Conservation (phyloP, 1,139 yeast species). For the Magnusiomyces suaveolens region DNA sequence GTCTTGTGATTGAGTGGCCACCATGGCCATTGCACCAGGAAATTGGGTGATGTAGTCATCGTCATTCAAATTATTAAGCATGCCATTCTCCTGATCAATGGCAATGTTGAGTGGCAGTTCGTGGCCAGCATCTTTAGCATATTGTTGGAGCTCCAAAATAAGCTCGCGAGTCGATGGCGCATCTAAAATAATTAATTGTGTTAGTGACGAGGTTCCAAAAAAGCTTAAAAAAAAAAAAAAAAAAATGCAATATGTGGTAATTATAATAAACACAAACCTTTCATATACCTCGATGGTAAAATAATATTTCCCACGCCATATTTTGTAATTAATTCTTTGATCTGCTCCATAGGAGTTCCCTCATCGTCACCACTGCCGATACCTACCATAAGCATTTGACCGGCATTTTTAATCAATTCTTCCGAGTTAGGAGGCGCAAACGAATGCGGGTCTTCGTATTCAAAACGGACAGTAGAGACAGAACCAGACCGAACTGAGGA, state of each 20-base stretch:
- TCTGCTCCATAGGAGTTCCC: slow-evolving; percentile 30
- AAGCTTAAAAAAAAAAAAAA: neutral
- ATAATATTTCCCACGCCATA: slow-evolving; percentile 51
- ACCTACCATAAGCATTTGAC: slow-evolving; percentile 56
- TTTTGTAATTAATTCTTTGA: slow-evolving; percentile 45
- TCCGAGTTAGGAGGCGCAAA: slow-evolving; percentile 13
- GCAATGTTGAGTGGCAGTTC: slow-evolving; percentile 42
- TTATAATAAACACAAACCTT: slow-evolving; percentile 12
- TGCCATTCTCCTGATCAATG: slow-evolving; percentile 42
- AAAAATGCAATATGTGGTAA: neutral
- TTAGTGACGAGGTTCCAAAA: neutral
- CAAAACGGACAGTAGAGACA: neutral
- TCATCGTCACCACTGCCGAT: slow-evolving; percentile 50
- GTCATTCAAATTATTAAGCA: slow-evolving; percentile 49
- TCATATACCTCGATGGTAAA: slow-evolving; percentile 46
- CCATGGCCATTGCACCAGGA: slow-evolving; percentile 59
- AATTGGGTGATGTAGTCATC: slow-evolving; percentile 46
- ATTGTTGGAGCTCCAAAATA: slow-evolving; percentile 45
- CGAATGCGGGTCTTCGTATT: slow-evolving; percentile 4
- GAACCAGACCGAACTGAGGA: neutral
- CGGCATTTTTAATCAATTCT: slow-evolving; percentile 30
- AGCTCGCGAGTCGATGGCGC: slow-evolving; percentile 45
- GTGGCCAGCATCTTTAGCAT: slow-evolving; percentile 47
- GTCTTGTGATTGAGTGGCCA: slow-evolving; percentile 46
- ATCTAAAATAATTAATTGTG: slow-evolving; percentile 22